Evolutionary conservation across 371 early-diverging fungal genomes (phyloP).

Genomic region (Thermomucor indicae-seudaticae): DNA sequence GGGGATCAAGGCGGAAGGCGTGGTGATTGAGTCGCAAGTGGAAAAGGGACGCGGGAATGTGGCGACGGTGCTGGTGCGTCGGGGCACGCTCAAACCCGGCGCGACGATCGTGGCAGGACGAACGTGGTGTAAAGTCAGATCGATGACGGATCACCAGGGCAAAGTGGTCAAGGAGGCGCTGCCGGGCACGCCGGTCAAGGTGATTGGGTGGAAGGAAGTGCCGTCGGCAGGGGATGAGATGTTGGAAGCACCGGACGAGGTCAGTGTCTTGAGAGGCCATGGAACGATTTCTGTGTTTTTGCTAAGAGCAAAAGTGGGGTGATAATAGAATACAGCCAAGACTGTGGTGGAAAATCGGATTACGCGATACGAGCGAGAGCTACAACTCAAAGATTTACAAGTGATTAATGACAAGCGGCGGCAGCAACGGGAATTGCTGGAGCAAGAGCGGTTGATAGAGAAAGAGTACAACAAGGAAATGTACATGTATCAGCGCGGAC

Average conservation of each 20-base stretch:
- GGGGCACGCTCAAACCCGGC: conserved; percentile 81
- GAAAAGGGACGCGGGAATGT: conserved; percentile 83
- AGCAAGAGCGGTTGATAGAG: conserved; percentile 57
- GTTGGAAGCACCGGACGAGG: conserved; percentile 71
- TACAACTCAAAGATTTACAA: conserved; percentile 63
- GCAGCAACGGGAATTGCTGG: conserved; percentile 52
- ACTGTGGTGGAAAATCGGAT: conserved; percentile 66
- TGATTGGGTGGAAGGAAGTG: conserved; percentile 92
- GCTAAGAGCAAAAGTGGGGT: no score
- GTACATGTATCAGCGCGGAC: conserved; percentile 66
- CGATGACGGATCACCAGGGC: conserved; percentile 79
- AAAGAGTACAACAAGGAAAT: conserved; percentile 60
- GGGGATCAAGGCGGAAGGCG: conserved; percentile 73
- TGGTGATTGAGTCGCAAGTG: conserved; percentile 85
- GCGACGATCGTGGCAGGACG: conserved; percentile 78
- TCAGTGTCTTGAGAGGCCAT: no score
- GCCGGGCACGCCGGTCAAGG: conserved; percentile 86
- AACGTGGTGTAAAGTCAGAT: conserved; percentile 86
- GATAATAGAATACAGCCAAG: conserved; percentile 71
- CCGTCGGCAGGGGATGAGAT: conserved; percentile 90
- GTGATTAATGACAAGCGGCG: conserved; percentile 77
- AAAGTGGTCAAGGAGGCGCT: conserved; percentile 67
- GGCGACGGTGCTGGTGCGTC: conserved; percentile 83
- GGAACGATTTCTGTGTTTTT: no score
- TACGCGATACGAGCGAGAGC: conserved; percentile 55